phyloP scores from a whole-genome alignment of 2,329 filamentous ascomycete species.

The Aspergillus fructus region DNA sequence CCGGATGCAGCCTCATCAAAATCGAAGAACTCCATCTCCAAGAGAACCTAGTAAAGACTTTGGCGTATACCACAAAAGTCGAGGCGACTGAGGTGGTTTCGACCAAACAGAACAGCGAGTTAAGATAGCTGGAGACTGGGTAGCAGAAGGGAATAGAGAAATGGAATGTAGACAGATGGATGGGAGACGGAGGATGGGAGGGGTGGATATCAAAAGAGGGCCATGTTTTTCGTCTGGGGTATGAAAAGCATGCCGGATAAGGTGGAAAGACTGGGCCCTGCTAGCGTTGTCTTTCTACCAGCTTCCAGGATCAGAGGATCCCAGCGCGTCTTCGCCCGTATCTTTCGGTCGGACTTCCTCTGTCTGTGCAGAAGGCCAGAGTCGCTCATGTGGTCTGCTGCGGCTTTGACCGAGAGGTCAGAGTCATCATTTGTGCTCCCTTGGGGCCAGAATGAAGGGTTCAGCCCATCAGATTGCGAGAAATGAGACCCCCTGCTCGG shows the following conservation, averaged over 20 bases:
- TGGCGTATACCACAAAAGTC: not conserved
- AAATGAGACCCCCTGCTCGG: not conserved
- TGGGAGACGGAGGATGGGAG: slow-evolving; percentile 7
- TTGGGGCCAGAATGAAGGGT: not conserved
- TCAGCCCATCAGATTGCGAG: slow-evolving; percentile 6
- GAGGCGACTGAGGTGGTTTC: not conserved
- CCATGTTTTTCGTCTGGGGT: slow-evolving; percentile 28
- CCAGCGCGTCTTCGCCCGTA: too few relatives aligned
- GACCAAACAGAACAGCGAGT: not conserved
- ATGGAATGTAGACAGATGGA: not conserved
- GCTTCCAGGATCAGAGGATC: slow-evolving; percentile 4
- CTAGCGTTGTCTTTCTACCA: slow-evolving; percentile 20
- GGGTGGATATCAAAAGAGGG: slow-evolving; percentile 19
- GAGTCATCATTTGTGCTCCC: not conserved
- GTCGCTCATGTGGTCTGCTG: not conserved
- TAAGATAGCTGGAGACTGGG: not conserved
- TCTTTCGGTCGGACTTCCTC: not conserved
- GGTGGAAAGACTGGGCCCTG: slow-evolving; percentile 4
- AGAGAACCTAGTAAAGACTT: not conserved
- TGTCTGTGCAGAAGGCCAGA: not conserved
- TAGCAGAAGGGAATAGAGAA: not conserved
- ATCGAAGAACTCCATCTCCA: slow-evolving; percentile 48
- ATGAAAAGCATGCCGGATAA: slow-evolving; percentile 20
- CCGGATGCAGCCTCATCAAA: slow-evolving; percentile 46
- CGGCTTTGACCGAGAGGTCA: not conserved